Evolutionary conservation across 345 rosid genomes (phyloP).

Genomic region (Salix dunnii): DNA sequence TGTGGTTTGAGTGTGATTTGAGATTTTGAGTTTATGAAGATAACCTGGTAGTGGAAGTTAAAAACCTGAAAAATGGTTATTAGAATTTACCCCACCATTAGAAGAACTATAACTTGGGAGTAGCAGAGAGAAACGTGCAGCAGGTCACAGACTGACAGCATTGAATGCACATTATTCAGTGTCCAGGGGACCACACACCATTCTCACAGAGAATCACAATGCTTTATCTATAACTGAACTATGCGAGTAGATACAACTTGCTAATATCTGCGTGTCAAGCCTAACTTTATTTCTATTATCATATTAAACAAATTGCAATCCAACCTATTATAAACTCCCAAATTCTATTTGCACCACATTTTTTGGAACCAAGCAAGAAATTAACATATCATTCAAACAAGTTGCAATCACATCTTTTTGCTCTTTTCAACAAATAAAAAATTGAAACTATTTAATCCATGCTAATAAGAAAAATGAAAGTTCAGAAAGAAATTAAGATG

Average conservation of each 20-base stretch:
- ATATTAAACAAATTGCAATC: slow-evolving; percentile 1
- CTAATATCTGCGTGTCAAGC: neutral
- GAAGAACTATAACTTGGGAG: neutral
- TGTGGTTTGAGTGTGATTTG: too few species aligned
- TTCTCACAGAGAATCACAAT: slow-evolving; percentile 21
- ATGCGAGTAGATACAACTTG: neutral
- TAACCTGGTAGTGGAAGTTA: neutral
- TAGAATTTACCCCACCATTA: neutral
- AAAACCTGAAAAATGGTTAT: neutral
- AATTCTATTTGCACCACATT: neutral
- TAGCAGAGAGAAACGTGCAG: neutral
- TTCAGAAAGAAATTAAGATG: neutral
- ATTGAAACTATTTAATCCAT: neutral
- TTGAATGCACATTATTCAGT: slow-evolving; percentile 2
- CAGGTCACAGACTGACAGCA: slow-evolving; percentile 4
- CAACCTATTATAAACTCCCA: neutral
- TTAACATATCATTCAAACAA: neutral
- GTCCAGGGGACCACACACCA: slow-evolving; percentile 26
- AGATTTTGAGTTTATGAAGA: neutral
- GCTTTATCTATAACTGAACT: slow-evolving; percentile 5
- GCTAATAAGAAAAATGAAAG: neutral
- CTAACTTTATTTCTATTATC: neutral
- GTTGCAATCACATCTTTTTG: neutral
- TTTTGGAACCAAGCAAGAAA: slow-evolving; percentile 5
- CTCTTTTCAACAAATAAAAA: neutral